Base-by-base conservation (phyloP, 257 asterid species). In the Plectranthus barbatus region DNA sequence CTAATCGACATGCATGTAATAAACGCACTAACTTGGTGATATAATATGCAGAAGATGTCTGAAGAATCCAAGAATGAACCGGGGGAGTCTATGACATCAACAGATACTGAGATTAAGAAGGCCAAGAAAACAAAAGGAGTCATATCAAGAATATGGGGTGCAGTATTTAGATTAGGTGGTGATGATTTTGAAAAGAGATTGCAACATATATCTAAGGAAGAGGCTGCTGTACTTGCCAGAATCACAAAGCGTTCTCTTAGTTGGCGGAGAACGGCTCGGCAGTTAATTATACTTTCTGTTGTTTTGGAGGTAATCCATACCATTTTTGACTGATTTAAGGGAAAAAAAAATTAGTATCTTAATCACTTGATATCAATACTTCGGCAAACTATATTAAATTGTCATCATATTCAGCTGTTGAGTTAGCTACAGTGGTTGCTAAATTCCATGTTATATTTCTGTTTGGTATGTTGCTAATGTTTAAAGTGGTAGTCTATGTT, bases 141-240 rank as follows among this genome's bases (percentile, higher is more conserved):
- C 52, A 39, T 90, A 31, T 84, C 95, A 44, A 85, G 88, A 81
- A 58, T 87, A 23, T 93, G 95, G 95, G 72, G 60, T 64, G 76
- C 80, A 41, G 36, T 93, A 62, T 85, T 85, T 66, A 71, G 95
- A 77, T 69, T 68, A 47, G 75, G 67, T 20, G 81, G 82, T 57
- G 91, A 87, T 4, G 97, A 93, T 79, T 87, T 86, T 56, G 97
- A 87, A 81, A 90, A 90, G 83, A 79, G 97, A 75, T 73, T 93
- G 86, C 76, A 90, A 79, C 76, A 87, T 71, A 85, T 93, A 72
- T 77, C 95, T 7, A 93, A 90, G 87, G 95, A 93, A 79, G 99
- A 93, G 83, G 88, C 87, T 56, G 56, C 81, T 10, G 89, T 87
- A 68, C 86, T 82, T 64, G 66, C 82, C 58, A 79, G 92, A 75